Base-by-base conservation (phyloP, 2,329 filamentous ascomycete genomes). In the Lachnellula occidentalis region DNA sequence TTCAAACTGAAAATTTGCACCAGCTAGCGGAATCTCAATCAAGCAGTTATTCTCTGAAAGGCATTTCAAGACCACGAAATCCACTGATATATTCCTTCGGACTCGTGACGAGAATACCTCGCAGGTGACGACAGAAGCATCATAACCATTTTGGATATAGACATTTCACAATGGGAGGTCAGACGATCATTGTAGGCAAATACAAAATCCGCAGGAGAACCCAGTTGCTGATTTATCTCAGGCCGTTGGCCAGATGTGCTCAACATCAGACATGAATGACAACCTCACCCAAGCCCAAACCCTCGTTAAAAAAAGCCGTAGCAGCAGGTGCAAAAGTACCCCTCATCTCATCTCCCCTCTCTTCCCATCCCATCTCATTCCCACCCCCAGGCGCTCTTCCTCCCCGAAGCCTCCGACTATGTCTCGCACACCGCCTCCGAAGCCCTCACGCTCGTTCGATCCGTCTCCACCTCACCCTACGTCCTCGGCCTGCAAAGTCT, bases 191-290 rank as follows among this genome's bases (percentile, higher is more conserved):
- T 31, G 27, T 31, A 31, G 11, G 27, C 27, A 31, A 31, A 11
- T 31, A 11, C 27, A 11, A 31, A 3, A 31, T 3, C 8, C 27
- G 3, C 27, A 31, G 2, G 11, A 31, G 3, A 11, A 11, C 8
- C 8, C 27, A 31, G 27, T 3, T 11, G 8, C 27, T 31, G 27
- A 31, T 31, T 31, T 11, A 11, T 31, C 11, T 9, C 17, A 95
- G 90, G 91, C 91, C 61, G 78, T 96, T 45, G 92, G 91, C 36
- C 92, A 96, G 73, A 83, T 96, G 72, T 92, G 90, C 73, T 92
- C 91, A 37, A 95, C 90, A 55, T 79, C 85, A 58, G 88, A 82
- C 60, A 84, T 94, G 76, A 73, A 80, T 61, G 80, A 87, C 65
- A 97, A 96, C 70, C 82, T 96, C 45, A 76, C 81, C 48, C 87